These are phyloP conservation scores for Candida germanica DNA, from an alignment of 805 yeast species.

Conservation along the genomic window DNA sequence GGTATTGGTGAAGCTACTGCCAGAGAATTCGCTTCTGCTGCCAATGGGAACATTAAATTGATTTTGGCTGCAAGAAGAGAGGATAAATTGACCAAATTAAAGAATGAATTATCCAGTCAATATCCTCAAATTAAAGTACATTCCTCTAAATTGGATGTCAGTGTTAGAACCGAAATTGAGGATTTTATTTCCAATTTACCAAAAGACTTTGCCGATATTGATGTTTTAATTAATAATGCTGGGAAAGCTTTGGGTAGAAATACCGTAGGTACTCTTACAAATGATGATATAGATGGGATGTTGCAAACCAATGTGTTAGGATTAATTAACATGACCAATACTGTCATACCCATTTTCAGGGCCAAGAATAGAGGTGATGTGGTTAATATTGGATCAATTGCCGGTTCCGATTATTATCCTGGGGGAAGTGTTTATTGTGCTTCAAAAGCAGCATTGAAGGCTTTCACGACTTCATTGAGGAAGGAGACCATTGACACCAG, in stretches of 20 bases:
- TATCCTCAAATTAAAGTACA: conserved; percentile 28
- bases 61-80: conserved; percentile 39
- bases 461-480: conserved; percentile 32
- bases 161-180: conserved; percentile 22
- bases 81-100: conserved; percentile 23
- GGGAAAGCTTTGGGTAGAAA: conserved; percentile 38
- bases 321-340: conserved; percentile 34
- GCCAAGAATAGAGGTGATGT: conserved; percentile 34
- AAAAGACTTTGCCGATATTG: conserved; percentile 32
- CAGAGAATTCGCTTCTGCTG: conserved; percentile 36
- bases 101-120: conserved; percentile 20
- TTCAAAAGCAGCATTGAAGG: conserved; percentile 35
- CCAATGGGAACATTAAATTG: conserved; percentile 35
- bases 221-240: conserved; percentile 37
- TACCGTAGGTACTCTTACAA: conserved; percentile 27
- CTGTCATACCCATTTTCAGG: conserved; percentile 35
- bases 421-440: conserved; percentile 41
- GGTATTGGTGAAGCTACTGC: conserved; percentile 46
- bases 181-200: conserved; percentile 31
- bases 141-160: conserved; percentile 31
- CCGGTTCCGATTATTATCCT: conserved; percentile 38
- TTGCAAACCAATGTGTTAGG: conserved; percentile 37
- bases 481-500: conserved; percentile 35
- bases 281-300: conserved; percentile 34
- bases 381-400: conserved; percentile 36